Evolutionary conservation across 768 basidiomycete genomes (phyloP), one percentile per base, ranked within the genome.

Genomic region (Mycena albidolilacea): DNA sequence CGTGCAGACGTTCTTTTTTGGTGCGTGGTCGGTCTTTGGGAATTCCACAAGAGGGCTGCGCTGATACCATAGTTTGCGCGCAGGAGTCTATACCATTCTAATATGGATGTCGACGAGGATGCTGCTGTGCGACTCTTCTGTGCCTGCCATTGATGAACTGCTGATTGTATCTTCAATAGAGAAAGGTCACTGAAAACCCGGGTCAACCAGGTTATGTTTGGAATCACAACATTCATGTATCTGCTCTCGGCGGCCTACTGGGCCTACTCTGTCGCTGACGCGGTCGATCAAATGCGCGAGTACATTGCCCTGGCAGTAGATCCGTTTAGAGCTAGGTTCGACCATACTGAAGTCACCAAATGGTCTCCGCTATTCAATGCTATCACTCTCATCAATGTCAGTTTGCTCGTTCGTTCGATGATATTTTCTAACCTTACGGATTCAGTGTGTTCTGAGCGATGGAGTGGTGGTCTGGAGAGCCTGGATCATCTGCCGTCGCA

Each of bases 311-410:
- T 64, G 23, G 66, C 55, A 2, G n/a, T 21, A 23, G n/a, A 75
- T 35, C 70, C 69, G 5, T 48, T 38, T 52, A 1, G 38, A 12
- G 15, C 5, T 17, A 15, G 30, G 8, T 39, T 60, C 62, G 44
- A 55, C 54, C 69, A 71, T 19, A 64, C 61, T 11, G 19, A 9
- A 67, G 62, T 71, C 30, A 75, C 69, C 17, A 14, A 65, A 55
- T 71, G 69, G 70, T 68, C 70, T 0, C 69, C 69, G 1, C 39
- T 75, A 37, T 75, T 71, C 66, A 75, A 75, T 57, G 64, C 73
- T 15, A 7, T 75, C 17, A 68, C 35, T 19, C 54, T 70, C 19
- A 37, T 70, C 19, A 75, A 75, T 39, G 67, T 73, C 7, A 9
- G 69, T 35, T 9, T 23, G 15, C 8, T 10, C 19, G 19, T 19